Evolutionary conservation across 305 asterid genomes (phyloP).

Genomic region (Fraxinus greggii): DNA sequence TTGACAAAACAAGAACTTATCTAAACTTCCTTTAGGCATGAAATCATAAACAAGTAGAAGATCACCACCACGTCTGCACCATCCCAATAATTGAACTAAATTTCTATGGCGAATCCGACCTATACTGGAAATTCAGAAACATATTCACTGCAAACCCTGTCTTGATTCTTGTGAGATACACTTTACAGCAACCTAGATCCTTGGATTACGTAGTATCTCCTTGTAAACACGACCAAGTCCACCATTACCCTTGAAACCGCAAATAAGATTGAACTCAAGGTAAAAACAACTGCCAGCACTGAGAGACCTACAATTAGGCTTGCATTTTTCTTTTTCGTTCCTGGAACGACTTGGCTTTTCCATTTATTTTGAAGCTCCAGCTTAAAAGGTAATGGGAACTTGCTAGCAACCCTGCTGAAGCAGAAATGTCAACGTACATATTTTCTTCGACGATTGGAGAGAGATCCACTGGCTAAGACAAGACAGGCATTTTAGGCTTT

Average conservation of each 20-base stretch:
- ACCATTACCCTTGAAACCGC: constrained; percentile 5
- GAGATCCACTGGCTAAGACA: constrained; percentile 34
- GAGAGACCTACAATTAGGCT: constrained; percentile 29
- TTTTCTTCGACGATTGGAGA: constrained; percentile 33
- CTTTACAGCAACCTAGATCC: constrained; percentile 43
- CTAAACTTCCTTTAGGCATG: constrained; percentile 53
- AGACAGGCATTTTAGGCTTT: constrained; percentile 31
- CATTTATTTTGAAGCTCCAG: constrained; percentile 46
- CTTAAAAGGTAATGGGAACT: constrained; percentile 48
- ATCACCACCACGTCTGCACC: constrained; percentile 50
- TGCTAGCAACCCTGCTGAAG: constrained; percentile 47
- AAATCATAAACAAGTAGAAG: constrained; percentile 43
- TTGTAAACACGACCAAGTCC: constrained; percentile 52
- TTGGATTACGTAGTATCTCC: constrained; percentile 33
- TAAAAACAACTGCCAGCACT: constrained; percentile 4
- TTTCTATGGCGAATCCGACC: constrained; percentile 54
- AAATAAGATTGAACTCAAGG: constrained; percentile 17
- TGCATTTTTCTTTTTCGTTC: constrained; percentile 26
- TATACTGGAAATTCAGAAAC: constrained; percentile 46
- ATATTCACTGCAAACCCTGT: constrained; percentile 46
- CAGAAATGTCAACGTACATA: constrained; percentile 54
- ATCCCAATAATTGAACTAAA: constrained; percentile 44
- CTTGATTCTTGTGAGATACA: constrained; percentile 46
- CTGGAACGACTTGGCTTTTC: constrained; percentile 29
- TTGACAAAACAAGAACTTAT: constrained; percentile 34